phyloP scores from a whole-genome alignment of 805 yeast species.

The Wickerhamomyces sydowiorum region DNA sequence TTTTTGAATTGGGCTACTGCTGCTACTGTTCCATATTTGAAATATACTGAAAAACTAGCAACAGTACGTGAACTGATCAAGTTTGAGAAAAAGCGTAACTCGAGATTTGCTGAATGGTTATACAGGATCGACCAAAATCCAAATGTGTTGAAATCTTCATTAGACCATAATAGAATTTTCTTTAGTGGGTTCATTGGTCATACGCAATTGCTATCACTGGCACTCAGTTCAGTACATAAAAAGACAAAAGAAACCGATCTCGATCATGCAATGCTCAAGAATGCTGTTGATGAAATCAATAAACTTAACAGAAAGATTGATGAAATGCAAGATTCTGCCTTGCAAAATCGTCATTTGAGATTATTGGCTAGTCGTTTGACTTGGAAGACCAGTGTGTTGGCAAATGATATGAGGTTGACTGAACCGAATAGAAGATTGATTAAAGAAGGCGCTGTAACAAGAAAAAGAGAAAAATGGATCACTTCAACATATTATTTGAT shows the following conservation, averaged over 20 bases:
- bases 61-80: slow-evolving; percentile 50
- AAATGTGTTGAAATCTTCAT: slow-evolving; percentile 31
- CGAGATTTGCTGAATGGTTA: slow-evolving; percentile 54
- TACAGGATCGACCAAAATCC: slow-evolving; percentile 43
- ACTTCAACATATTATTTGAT: slow-evolving; percentile 49
- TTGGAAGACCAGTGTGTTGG: slow-evolving; percentile 42
- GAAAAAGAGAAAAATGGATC: slow-evolving; percentile 61
- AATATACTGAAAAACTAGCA: slow-evolving; percentile 58
- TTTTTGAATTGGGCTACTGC: slow-evolving; percentile 58
- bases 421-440: slow-evolving; percentile 53
- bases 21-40: slow-evolving; percentile 48
- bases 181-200: slow-evolving; percentile 53
- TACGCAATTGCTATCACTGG: slow-evolving; percentile 53
- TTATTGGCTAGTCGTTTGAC: slow-evolving; percentile 45
- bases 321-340: slow-evolving; percentile 54
- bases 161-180: slow-evolving; percentile 49
- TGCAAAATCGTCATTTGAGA: slow-evolving; percentile 49
- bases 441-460: slow-evolving; percentile 49
- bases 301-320: slow-evolving; percentile 55
- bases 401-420: slow-evolving; percentile 44
- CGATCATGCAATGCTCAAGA: slow-evolving; percentile 45
- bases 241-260: slow-evolving; percentile 40
- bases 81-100: slow-evolving; percentile 35
- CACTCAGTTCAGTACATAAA: slow-evolving; percentile 53
- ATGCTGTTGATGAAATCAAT: slow-evolving; percentile 50